phyloP scores from a whole-genome alignment of 192 early-diverging fungal genomes.

The Entomortierella parvispora region DNA sequence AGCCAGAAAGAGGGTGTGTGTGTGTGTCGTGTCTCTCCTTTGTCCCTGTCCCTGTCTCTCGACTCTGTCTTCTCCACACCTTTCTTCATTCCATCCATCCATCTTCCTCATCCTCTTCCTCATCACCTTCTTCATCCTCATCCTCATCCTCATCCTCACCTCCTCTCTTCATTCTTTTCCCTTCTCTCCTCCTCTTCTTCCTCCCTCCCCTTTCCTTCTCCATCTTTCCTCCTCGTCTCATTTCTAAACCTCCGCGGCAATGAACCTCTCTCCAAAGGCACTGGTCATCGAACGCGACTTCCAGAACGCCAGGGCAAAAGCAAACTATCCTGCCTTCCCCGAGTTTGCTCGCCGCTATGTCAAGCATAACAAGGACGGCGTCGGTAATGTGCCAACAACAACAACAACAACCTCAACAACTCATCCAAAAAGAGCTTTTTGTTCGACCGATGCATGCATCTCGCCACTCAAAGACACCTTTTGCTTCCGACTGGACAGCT shows the following conservation, averaged over 20 bases:
- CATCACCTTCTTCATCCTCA: not conserved
- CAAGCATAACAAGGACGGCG: slow-evolving; percentile 32
- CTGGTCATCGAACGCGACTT: slow-evolving; percentile 27
- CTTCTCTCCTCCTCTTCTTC: slow-evolving; percentile 4
- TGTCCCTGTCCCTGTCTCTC: not conserved
- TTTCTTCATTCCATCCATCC: too few relatives aligned
- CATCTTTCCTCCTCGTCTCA: not conserved
- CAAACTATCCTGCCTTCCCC: slow-evolving; percentile 19
- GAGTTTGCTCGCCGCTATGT: slow-evolving; percentile 29
- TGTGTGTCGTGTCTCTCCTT: not conserved
- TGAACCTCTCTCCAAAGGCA: slow-evolving; percentile 28
- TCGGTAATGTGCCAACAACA: slow-evolving; percentile 23
- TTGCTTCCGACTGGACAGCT: too few relatives aligned
- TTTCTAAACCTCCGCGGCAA: not conserved
- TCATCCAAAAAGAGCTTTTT: too few relatives aligned
- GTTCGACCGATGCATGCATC: too few relatives aligned
- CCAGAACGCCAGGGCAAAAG: slow-evolving; percentile 28
- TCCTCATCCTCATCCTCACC: not conserved
- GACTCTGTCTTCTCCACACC: slow-evolving; percentile 1
- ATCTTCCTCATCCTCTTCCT: not conserved
- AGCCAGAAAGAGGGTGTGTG: not conserved
- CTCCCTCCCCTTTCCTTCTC: not conserved
- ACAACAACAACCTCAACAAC: too few relatives aligned
- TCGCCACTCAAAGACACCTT: too few relatives aligned
- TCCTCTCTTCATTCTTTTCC: slow-evolving; percentile 3